Base-by-base conservation (phyloP, 441 rosid genomes). In the Rhodomyrtus psidioides region DNA sequence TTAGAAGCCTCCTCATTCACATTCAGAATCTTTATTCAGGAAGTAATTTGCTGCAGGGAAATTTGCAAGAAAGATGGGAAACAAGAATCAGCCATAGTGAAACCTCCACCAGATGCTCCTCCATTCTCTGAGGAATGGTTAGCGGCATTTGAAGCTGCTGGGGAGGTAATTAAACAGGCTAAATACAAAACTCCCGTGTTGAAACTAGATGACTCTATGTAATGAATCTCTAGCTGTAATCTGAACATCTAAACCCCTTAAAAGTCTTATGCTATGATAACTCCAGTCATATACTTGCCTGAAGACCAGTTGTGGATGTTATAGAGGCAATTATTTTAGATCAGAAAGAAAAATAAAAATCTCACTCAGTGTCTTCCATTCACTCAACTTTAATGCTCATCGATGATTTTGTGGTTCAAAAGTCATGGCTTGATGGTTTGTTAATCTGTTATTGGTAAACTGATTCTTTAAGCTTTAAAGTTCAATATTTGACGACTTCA, bases 51-150 rank as follows among this genome's bases (percentile, higher is more conserved):
- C 88, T 82, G 82, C 91, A 93, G 93, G 87, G 89, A 90, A 86
- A 90, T 90, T 75, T 84, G 90, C 76, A 90, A 76, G 55, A 83
- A 84, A 83, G 95, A 91, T 53, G 87, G 86, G 90, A 89, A 88
- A 88, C 89, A 90, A 89, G 91, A 86, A 84, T 88, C 93, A 75
- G 87, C 88, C 24, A 83, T 86, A 65, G 86, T 91, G 75, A 93
- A 89, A 90, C 98, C 95, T 82, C 96, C 92, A 81, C 89, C 85
- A 54, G 81, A 91, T 89, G 98, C 91, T 87, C 90, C 87, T 91
- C 98, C 99, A 62, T 97, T 96, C 90, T 97, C 99, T 85, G 98
- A 96, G 59, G 99, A 97, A 87, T 95, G 99, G 99, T 86, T 97
- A 89, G 95, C 98, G 84, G 98, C 98, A 82, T 84, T 95, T 87